Evolutionary conservation across 106 monocot genomes (phyloP).

Genomic region (Phalaenopsis aphrodite): DNA sequence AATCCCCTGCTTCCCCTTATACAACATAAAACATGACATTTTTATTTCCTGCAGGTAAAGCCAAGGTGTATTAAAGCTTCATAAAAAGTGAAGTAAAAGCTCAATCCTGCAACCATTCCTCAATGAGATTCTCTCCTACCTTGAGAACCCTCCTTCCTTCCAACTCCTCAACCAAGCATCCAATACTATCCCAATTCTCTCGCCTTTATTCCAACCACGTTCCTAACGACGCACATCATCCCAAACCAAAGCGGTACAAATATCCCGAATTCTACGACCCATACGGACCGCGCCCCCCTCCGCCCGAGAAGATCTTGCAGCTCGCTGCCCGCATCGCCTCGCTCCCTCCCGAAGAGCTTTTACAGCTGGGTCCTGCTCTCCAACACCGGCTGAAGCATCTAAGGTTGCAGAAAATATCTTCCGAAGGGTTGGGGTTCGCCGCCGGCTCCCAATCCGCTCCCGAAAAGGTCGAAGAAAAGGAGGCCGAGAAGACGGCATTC

Average conservation of each 20-base stretch:
- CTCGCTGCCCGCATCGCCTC: slow-evolving; percentile 72
- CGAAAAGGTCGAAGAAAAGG: slow-evolving; percentile 56
- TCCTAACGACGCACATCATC: slow-evolving; percentile 23
- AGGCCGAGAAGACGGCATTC: slow-evolving; percentile 80
- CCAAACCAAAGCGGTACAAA: slow-evolving; percentile 56
- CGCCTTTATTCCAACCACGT: slow-evolving; percentile 19
- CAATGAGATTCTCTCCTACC: neutral
- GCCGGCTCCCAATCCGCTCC: slow-evolving; percentile 24
- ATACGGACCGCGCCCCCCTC: slow-evolving; percentile 69
- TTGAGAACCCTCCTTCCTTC: neutral
- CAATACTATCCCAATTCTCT: slow-evolving; percentile 7
- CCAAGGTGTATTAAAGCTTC: neutral
- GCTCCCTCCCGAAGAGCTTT: slow-evolving; percentile 61
- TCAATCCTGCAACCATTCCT: neutral
- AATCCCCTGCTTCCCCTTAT: no score
- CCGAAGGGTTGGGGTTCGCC: slow-evolving; percentile 44
- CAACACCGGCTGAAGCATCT: slow-evolving; percentile 50
- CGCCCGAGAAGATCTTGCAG: slow-evolving; percentile 61
- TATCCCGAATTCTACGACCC: slow-evolving; percentile 80
- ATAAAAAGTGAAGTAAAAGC: neutral
- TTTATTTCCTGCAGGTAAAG: neutral
- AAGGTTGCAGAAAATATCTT: slow-evolving; percentile 42
- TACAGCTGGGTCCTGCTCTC: slow-evolving; percentile 64
- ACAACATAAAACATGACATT: neutral
- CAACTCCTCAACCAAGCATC: neutral